Evolutionary conservation across 208 protist genomes (phyloP).

Genomic region (Trypanosoma conorhini): DNA sequence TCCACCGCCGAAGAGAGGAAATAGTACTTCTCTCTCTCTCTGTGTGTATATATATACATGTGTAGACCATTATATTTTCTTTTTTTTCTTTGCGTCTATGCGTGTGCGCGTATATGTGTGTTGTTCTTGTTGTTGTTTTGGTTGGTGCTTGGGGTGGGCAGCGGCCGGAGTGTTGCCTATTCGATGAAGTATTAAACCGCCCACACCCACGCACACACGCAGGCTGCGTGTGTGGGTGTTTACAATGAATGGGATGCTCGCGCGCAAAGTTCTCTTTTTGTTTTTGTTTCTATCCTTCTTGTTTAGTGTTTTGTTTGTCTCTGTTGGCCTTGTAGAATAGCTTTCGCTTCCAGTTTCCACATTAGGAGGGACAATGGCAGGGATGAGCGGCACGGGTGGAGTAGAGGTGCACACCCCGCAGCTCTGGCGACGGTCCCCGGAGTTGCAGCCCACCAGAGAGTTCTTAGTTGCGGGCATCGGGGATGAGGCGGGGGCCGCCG

Average conservation of each 20-base stretch:
- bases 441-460: conserved; percentile 1
- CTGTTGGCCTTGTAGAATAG: neutral
- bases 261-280: neutral
- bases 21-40: too few relatives aligned
- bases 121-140: neutral
- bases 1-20: too few relatives aligned
- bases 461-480: neutral
- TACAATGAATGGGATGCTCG: too few relatives aligned
- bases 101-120: too few relatives aligned
- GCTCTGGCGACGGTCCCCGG: conserved; percentile 18
- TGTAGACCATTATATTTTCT: conserved; percentile 3
- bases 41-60: neutral
- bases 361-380: neutral
- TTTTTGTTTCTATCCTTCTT: neutral
- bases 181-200: too few relatives aligned
- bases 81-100: conserved; percentile 17
- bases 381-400: conserved; percentile 9
- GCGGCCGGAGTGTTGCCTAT: too few relatives aligned
- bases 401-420: neutral
- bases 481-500: neutral
- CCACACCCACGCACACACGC: too few relatives aligned
- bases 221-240: too few relatives aligned
- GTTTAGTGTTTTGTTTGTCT: neutral
- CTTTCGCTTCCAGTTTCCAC: neutral
- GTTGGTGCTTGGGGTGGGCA: too few relatives aligned